phyloP scores from a whole-genome alignment of 257 asterid genomes.

The Fraxinus excelsior region DNA sequence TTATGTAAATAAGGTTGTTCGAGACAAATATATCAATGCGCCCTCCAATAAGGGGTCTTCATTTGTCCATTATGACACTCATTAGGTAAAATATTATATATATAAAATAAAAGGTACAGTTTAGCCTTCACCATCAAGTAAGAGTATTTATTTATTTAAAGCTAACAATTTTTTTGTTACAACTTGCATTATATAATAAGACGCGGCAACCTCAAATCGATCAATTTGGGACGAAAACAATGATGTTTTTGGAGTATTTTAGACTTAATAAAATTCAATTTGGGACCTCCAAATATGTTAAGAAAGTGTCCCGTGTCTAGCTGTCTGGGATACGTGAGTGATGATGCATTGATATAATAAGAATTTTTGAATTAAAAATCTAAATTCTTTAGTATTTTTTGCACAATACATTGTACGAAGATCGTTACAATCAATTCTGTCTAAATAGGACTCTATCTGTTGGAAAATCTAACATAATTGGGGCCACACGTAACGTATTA shows the following conservation, averaged over 20 bases:
- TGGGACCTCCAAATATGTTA: neutral
- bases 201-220: constrained; percentile 4
- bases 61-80: too few species aligned
- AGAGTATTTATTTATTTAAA: too few species aligned
- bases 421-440: neutral
- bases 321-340: constrained; percentile 24
- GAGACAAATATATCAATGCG: too few species aligned
- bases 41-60: too few species aligned
- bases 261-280: neutral
- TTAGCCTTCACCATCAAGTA: too few species aligned
- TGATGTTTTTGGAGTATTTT: neutral
- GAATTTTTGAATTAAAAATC: neutral
- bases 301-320: constrained; percentile 15
- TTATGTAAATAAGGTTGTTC: too few species aligned
- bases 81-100: too few species aligned
- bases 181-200: neutral
- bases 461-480: too few species aligned
- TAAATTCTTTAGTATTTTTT: neutral
- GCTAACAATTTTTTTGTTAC: neutral
- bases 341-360: constrained; percentile 5
- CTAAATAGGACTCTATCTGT: neutral
- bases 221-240: neutral
- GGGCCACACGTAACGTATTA: too few species aligned
- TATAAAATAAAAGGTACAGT: too few species aligned
- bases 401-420: neutral